A percentile compares a stretch with the other conserved stretches of the same genome.
Conservation (phyloP, 2,329 filamentous ascomycete genomes). For the Pseudopithomyces maydicus region DNA sequence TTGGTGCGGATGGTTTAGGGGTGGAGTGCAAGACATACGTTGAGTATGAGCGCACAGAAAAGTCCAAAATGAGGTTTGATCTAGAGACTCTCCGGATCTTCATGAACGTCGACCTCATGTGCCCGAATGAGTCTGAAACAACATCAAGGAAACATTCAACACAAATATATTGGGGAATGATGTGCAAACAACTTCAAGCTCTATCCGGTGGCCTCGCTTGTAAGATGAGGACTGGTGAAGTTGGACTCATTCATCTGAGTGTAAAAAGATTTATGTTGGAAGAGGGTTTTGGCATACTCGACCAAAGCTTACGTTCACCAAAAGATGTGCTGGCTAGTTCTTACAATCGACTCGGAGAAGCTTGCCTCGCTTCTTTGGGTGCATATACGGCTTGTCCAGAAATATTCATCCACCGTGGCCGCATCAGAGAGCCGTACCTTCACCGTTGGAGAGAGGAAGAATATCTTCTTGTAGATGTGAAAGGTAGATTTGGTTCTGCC, state of each 20-base stretch:
- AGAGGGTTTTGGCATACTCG: not conserved
- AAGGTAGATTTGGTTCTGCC: not conserved
- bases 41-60: not conserved
- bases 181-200: not conserved
- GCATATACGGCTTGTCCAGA: no score
- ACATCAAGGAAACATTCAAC: no score
- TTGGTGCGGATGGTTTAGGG: no score
- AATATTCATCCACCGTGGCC: no score
- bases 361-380: not conserved
- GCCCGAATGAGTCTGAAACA: no score
- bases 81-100: not conserved
- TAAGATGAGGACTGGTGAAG: not conserved
- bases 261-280: not conserved
- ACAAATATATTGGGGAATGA: not conserved
- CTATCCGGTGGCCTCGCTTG: not conserved
- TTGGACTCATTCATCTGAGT: not conserved
- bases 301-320: no score
- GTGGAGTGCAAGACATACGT: no score
- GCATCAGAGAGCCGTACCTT: no score
- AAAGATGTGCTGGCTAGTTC: no score
- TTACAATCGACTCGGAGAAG: not conserved
- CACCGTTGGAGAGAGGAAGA: no score
- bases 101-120: not conserved
- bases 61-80: not conserved
- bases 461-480: not conserved